Evolutionary conservation across 495 filamentous ascomycete genomes (phyloP).

Genomic region (Sordaria brevicollis): DNA sequence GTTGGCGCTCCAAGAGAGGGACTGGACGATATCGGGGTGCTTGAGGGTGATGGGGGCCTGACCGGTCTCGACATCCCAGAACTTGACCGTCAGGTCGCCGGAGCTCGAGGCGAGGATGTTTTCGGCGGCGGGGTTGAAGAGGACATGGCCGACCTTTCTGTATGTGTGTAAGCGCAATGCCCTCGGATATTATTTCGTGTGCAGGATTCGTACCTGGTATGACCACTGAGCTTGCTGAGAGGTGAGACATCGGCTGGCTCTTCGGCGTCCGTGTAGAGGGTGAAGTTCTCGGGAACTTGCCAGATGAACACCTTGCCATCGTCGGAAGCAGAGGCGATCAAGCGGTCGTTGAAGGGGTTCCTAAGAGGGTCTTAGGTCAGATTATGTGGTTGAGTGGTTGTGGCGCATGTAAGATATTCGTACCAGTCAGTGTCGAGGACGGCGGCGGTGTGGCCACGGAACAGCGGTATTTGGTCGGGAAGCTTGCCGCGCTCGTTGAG

Average conservation of each 20-base stretch:
- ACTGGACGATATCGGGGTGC: slow-evolving; percentile 86
- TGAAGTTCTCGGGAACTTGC: slow-evolving; percentile 85
- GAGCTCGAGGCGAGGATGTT: slow-evolving; percentile 93
- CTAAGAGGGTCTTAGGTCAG: slow-evolving; percentile 37
- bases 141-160: slow-evolving; percentile 91
- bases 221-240: slow-evolving; percentile 66
- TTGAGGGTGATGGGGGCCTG: slow-evolving; percentile 61
- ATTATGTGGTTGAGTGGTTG: slow-evolving; percentile 2
- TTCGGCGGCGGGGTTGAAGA: slow-evolving; percentile 94
- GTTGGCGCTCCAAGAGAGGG: slow-evolving; percentile 89
- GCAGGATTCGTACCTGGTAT: slow-evolving; percentile 42
- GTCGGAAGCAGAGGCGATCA: slow-evolving; percentile 90
- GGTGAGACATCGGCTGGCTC: slow-evolving; percentile 75
- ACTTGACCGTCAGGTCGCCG: slow-evolving; percentile 87
- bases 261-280: slow-evolving; percentile 70
- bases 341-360: slow-evolving; percentile 88
- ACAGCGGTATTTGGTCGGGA: slow-evolving; percentile 88
- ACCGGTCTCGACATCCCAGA: slow-evolving; percentile 90
- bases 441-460: slow-evolving; percentile 88
- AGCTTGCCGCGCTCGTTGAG: slow-evolving; percentile 77
- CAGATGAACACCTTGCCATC: slow-evolving; percentile 96
- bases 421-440: slow-evolving; percentile 98
- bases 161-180: slow-evolving; percentile 3
- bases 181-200: not conserved
- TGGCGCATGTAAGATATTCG: slow-evolving; percentile 1